Conservation (phyloP, 1,139 yeast species). For the Meyerozyma athensensis region DNA sequence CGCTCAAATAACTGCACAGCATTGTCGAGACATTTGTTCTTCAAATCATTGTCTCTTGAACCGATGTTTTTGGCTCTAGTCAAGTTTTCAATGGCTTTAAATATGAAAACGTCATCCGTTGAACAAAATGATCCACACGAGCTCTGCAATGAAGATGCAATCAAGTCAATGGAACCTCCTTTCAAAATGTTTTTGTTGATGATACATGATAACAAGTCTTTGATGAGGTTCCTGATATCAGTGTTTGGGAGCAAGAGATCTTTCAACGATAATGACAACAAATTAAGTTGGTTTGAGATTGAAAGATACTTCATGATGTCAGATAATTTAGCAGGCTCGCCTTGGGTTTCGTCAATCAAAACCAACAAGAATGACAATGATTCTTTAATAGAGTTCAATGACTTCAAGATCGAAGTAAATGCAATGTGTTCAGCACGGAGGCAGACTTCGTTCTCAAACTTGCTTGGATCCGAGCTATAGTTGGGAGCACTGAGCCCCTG, state of each 20-base stretch:
- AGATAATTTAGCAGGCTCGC: slow-evolving; percentile 39
- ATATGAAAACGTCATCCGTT: slow-evolving; percentile 86
- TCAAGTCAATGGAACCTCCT: slow-evolving; percentile 91
- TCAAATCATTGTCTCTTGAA: slow-evolving; percentile 62
- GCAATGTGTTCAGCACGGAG: slow-evolving; percentile 92
- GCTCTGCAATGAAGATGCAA: slow-evolving; percentile 83
- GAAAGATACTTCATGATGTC: slow-evolving; percentile 71
- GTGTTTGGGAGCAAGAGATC: slow-evolving; percentile 63
- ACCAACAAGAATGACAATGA: slow-evolving; percentile 85
- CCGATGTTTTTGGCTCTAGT: slow-evolving; percentile 82
- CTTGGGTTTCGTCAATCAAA: slow-evolving; percentile 67
- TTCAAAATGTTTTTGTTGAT: slow-evolving; percentile 83
- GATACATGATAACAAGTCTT: slow-evolving; percentile 82
- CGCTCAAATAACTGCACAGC: slow-evolving; percentile 75
- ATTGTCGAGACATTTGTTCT: slow-evolving; percentile 63
- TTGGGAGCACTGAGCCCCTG: slow-evolving; percentile 57
- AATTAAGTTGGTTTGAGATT: slow-evolving; percentile 59
- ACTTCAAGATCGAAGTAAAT: slow-evolving; percentile 68
- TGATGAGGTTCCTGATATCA: slow-evolving; percentile 64
- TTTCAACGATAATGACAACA: slow-evolving; percentile 63
- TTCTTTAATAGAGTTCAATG: slow-evolving; percentile 78
- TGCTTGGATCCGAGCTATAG: slow-evolving; percentile 44
- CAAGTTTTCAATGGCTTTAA: slow-evolving; percentile 89
- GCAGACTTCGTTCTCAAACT: slow-evolving; percentile 59
- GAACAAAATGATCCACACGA: slow-evolving; percentile 96